These are phyloP conservation scores for Rhododendron mucronatum DNA, from an alignment of 148 eudicot species.

Conservation along the genomic window DNA sequence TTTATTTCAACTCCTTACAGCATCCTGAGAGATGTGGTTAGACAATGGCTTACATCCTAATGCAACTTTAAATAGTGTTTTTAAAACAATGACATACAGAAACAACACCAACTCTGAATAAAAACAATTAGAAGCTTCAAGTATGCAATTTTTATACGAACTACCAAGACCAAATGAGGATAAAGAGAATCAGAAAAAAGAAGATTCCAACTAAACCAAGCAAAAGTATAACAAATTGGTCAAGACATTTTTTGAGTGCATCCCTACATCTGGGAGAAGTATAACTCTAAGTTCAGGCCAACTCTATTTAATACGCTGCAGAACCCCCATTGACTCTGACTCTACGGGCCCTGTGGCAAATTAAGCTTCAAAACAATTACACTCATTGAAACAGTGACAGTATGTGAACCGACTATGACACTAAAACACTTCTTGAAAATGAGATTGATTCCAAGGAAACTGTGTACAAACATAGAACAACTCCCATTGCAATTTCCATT, in stretches of 20 bases:
- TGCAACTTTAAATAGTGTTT: background rate
- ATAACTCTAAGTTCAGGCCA: background rate
- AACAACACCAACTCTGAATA: background rate
- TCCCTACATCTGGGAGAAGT: background rate
- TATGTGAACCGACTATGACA: too few relatives aligned
- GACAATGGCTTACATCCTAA: background rate
- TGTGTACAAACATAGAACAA: too few relatives aligned
- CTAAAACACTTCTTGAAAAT: too few relatives aligned
- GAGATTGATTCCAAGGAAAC: too few relatives aligned
- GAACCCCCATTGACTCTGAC: background rate
- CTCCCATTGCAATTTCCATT: too few relatives aligned
- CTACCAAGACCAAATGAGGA: background rate
- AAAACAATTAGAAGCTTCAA: background rate
- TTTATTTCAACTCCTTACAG: background rate
- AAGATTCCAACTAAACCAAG: background rate
- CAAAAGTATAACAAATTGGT: background rate
- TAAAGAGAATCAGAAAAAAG: background rate
- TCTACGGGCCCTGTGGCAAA: background rate
- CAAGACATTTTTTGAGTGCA: background rate
- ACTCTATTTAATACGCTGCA: too few relatives aligned
- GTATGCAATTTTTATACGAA: background rate
- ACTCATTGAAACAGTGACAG: too few relatives aligned
- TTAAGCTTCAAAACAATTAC: too few relatives aligned
- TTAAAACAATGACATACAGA: background rate
- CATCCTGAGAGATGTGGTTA: background rate